A percentile compares a stretch with the other conserved stretches of the same genome.
Evolutionary conservation across 257 asterid species (phyloP).

Genomic region (Avicennia marina): DNA sequence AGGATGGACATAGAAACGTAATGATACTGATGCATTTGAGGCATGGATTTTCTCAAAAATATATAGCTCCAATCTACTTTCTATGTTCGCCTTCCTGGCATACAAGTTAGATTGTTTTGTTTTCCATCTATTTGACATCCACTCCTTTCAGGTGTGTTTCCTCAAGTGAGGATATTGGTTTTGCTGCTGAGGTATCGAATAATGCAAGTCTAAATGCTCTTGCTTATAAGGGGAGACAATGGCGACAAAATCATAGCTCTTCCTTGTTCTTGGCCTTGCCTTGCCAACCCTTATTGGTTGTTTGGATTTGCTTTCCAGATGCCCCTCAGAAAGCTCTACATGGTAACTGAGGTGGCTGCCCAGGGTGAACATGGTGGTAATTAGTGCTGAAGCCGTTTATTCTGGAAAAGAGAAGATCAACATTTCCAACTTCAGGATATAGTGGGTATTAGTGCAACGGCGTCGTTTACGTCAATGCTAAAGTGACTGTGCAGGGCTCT

Average conservation of each 20-base stretch:
- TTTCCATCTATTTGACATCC: too few relatives aligned
- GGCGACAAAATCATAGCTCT: too few relatives aligned
- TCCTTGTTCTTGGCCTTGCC: too few relatives aligned
- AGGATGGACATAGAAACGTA: too few relatives aligned
- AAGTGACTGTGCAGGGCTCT: too few relatives aligned
- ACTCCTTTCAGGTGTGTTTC: conserved; percentile 75
- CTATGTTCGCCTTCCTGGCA: background rate
- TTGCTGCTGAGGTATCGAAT: conserved; percentile 87
- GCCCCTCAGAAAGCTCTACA: conserved; percentile 87
- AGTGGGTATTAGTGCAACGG: conserved; percentile 36
- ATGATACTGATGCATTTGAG: too few relatives aligned
- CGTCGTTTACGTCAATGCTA: too few relatives aligned
- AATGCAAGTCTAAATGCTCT: conserved; percentile 62
- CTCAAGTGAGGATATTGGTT: conserved; percentile 61
- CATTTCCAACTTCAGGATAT: conserved; percentile 63
- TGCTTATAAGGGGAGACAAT: too few relatives aligned
- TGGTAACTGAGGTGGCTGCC: conserved; percentile 94
- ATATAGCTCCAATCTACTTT: too few relatives aligned
- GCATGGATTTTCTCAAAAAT: too few relatives aligned
- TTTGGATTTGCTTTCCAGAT: conserved; percentile 36
- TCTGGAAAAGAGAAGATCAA: conserved; percentile 77
- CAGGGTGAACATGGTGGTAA: conserved; percentile 92
- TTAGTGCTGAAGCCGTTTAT: conserved; percentile 73
- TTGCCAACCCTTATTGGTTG: too few relatives aligned
- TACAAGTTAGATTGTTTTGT: conserved; percentile 12